Conservation (phyloP, 192 early-diverging fungal species). For the Backusella tarrabulga region DNA sequence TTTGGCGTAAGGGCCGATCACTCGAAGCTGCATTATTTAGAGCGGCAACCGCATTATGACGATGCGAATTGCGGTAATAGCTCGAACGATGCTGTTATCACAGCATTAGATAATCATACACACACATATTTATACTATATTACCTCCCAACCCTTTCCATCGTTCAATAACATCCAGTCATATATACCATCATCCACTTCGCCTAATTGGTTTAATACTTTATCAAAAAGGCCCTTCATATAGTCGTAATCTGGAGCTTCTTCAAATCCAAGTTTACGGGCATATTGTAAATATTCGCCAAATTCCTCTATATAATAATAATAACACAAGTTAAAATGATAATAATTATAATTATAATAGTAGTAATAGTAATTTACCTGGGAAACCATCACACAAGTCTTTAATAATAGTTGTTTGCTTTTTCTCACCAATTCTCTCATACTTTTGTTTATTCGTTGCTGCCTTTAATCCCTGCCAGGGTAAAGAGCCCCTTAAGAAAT, state of each 20-base stretch:
- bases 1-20: background rate
- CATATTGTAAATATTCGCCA: slow-evolving; percentile 83
- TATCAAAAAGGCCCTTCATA: slow-evolving; percentile 79
- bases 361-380: slow-evolving; percentile 43
- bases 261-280: slow-evolving; percentile 89
- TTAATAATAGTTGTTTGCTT: slow-evolving; percentile 88
- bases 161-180: slow-evolving; percentile 85
- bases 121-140: background rate
- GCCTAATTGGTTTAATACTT: slow-evolving; percentile 64
- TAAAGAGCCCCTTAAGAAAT: slow-evolving; percentile 89
- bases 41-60: slow-evolving; percentile 7
- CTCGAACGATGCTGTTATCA: slow-evolving; percentile 7
- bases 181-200: slow-evolving; percentile 89
- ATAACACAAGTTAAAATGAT: background rate
- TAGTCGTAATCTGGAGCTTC: slow-evolving; percentile 96
- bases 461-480: slow-evolving; percentile 99
- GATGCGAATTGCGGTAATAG: background rate
- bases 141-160: slow-evolving; percentile 54
- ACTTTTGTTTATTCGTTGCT: slow-evolving; percentile 97
- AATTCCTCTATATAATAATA: slow-evolving; percentile 66
- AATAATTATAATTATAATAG: background rate
- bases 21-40: slow-evolving; percentile 11
- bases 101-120: slow-evolving; percentile 3
- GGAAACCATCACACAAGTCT: slow-evolving; percentile 88
- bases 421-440: slow-evolving; percentile 98